A percentile compares a stretch with the other conserved stretches of the same genome.
phyloP scores from a whole-genome alignment of 139 green algal genomes.

The Coccomyxa sp. region DNA sequence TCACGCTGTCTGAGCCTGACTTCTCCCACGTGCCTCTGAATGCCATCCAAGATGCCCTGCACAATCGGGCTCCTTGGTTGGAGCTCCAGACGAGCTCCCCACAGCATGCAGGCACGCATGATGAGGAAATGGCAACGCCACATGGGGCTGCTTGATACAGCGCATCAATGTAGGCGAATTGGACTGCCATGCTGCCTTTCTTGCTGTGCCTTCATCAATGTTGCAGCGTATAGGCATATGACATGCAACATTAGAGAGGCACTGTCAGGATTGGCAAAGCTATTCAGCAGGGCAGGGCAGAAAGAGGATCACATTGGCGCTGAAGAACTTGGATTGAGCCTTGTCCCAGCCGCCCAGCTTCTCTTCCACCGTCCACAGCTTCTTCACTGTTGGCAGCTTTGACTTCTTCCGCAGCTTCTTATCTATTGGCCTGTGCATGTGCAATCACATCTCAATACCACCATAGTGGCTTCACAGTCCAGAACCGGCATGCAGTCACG shows the following conservation, averaged over 20 bases:
- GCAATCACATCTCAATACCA: no score
- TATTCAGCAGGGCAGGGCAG: background rate
- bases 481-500: no score
- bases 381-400: constrained; percentile 35
- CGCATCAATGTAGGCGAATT: no score
- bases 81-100: background rate
- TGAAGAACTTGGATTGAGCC: constrained; percentile 65
- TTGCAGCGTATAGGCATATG: background rate
- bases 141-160: no score
- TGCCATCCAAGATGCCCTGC: constrained; percentile 59
- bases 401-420: background rate
- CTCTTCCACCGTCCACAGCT: constrained; percentile 66
- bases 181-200: no score
- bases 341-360: constrained; percentile 61
- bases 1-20: constrained; percentile 25
- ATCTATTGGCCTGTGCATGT: background rate
- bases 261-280: background rate
- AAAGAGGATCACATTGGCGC: background rate
- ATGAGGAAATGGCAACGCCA: no score
- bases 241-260: background rate
- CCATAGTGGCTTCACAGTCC: no score
- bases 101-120: background rate
- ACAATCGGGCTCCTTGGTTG: background rate
- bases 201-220: background rate
- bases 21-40: constrained; percentile 52